phyloP scores from a whole-genome alignment of 2,329 filamentous ascomycete species.

The Aureobasidium namibiae region DNA sequence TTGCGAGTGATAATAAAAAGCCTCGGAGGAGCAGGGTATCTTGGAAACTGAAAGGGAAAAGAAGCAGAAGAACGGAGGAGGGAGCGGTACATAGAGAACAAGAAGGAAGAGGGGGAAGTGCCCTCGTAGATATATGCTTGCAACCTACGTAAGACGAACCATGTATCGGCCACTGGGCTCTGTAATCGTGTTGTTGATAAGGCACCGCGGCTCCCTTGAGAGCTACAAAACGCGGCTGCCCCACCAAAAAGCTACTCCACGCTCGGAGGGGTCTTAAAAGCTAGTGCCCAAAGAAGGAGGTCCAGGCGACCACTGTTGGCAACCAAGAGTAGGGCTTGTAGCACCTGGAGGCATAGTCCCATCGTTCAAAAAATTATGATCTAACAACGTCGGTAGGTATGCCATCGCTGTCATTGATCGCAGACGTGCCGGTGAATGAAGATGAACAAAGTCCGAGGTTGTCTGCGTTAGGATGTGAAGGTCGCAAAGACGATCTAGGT shows the following conservation, averaged over 20 bases:
- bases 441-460: not conserved
- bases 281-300: not conserved
- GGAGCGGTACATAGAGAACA: conserved; percentile 2
- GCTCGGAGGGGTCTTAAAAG: conserved; percentile 1
- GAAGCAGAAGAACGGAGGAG: conserved; percentile 1
- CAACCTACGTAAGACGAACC: not conserved
- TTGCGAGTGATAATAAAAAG: conserved; percentile 11
- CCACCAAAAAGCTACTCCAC: conserved; percentile 5
- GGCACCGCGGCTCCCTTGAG: not conserved
- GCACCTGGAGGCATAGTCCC: not conserved
- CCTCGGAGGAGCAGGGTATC: conserved; percentile 1
- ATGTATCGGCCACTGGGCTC: not conserved
- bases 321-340: not conserved
- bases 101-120: not conserved
- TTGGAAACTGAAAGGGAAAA: not conserved
- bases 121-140: conserved; percentile 6
- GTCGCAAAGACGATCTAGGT: not conserved
- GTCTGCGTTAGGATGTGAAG: not conserved
- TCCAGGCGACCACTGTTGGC: conserved; percentile 1
- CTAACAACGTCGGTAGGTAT: no score
- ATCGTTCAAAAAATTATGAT: no score
- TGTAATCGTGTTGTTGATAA: not conserved
- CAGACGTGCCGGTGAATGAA: not conserved
- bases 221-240: conserved; percentile 5
- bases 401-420: no score